A percentile compares a stretch with the other conserved stretches of the same genome.
phyloP scores from a whole-genome alignment of 768 basidiomycete species.

The Lyophyllum decastes region DNA sequence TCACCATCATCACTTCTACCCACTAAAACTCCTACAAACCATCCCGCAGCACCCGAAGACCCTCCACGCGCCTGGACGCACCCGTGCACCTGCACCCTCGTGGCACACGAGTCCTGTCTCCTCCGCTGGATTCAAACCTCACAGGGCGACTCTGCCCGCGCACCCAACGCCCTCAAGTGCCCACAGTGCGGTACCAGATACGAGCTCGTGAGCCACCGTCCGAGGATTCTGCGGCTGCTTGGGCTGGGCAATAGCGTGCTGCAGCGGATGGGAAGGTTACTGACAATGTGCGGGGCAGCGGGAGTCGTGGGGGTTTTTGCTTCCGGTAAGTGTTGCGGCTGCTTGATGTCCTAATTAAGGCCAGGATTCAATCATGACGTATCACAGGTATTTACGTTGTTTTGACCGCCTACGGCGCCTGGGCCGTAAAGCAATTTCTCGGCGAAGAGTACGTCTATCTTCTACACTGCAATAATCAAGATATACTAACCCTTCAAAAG shows the following conservation, averaged over 20 bases:
- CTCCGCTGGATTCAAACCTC: slow-evolving; percentile 79
- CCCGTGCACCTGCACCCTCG: slow-evolving; percentile 77
- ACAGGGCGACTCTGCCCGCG: slow-evolving; percentile 54
- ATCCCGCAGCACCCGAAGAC: slow-evolving; percentile 37
- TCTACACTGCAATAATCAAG: neutral
- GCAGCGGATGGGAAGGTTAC: slow-evolving; percentile 51
- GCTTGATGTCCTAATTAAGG: neutral
- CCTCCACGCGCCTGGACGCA: slow-evolving; percentile 71
- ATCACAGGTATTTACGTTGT: slow-evolving; percentile 42
- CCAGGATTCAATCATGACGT: neutral
- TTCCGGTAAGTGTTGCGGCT: slow-evolving; percentile 49
- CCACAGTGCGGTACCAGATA: slow-evolving; percentile 74
- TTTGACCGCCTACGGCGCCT: slow-evolving; percentile 70
- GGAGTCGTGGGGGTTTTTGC: slow-evolving; percentile 56
- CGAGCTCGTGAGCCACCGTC: slow-evolving; percentile 67
- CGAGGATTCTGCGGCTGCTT: slow-evolving; percentile 49
- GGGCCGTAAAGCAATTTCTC: slow-evolving; percentile 68
- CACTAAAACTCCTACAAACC: neutral
- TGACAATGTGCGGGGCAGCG: slow-evolving; percentile 51
- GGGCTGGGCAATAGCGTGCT: slow-evolving; percentile 51
- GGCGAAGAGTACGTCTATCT: slow-evolving; percentile 56
- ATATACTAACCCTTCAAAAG: slow-evolving; percentile 26
- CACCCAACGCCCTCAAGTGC: slow-evolving; percentile 73
- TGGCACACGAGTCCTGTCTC: slow-evolving; percentile 80
- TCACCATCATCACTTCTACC: neutral